Conservation (phyloP, 2,329 filamentous ascomycete genomes). For the Aspergillus aculeatinus region DNA sequence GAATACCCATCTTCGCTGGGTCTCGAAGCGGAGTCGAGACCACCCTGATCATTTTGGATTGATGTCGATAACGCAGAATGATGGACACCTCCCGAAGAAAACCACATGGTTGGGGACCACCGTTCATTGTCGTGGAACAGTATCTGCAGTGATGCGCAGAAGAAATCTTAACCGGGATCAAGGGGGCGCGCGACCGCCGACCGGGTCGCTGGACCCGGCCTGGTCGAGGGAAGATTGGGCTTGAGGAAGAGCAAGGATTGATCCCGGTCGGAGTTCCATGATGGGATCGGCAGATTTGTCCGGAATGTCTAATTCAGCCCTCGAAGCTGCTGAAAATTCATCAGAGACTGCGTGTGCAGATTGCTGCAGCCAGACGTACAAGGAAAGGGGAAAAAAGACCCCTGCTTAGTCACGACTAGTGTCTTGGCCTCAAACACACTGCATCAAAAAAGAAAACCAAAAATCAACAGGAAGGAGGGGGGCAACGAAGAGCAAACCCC, state of each 20-base stretch:
- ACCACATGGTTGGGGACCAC: neutral
- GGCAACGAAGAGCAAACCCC: neutral
- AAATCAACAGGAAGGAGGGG: neutral
- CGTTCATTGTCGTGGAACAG: neutral
- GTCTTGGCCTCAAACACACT: neutral
- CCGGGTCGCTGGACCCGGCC: neutral
- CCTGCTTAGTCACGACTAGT: neutral
- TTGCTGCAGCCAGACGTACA: neutral
- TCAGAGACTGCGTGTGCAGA: neutral
- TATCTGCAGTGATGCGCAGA: neutral
- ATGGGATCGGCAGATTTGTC: neutral
- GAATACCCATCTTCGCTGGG: neutral
- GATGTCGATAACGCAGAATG: conserved; percentile 1
- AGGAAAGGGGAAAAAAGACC: neutral
- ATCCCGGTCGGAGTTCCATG: neutral
- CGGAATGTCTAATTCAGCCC: neutral
- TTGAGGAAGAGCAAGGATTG: neutral
- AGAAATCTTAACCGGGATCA: neutral
- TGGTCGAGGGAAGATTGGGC: neutral
- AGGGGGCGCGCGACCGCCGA: neutral
- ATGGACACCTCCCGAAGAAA: neutral
- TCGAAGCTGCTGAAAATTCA: neutral
- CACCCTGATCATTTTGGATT: conserved; percentile 6
- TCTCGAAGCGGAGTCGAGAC: conserved; percentile 1
- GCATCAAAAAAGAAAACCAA: neutral